These are phyloP conservation scores for Candida sphagnicola DNA, from an alignment of 805 yeast species.

Conservation along the genomic window DNA sequence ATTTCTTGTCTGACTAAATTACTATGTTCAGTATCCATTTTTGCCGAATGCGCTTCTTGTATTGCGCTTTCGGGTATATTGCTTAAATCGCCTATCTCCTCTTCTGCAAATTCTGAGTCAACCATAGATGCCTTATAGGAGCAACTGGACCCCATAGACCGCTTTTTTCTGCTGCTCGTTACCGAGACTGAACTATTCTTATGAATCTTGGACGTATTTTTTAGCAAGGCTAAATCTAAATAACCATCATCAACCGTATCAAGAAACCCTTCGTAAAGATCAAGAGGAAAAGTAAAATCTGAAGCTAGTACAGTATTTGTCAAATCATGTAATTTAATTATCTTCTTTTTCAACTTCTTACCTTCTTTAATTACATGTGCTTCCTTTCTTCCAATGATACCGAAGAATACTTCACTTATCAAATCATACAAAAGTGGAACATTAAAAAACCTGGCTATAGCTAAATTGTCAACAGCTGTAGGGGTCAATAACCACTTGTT, in stretches of 20 bases:
- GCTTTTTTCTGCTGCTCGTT: slow-evolving; percentile 13
- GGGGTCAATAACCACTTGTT: slow-evolving; percentile 72
- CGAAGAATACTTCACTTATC: slow-evolving; percentile 64
- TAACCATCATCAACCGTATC: slow-evolving; percentile 64
- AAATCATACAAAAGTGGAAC: slow-evolving; percentile 69
- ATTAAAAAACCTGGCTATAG: slow-evolving; percentile 62
- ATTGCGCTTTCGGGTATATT: background rate
- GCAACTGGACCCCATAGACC: slow-evolving; percentile 5
- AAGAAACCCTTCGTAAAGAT: slow-evolving; percentile 52
- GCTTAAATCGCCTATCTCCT: background rate
- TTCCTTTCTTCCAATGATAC: slow-evolving; percentile 67
- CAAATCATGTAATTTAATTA: slow-evolving; percentile 14
- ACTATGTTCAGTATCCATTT: too few relatives aligned
- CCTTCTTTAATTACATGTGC: slow-evolving; percentile 42
- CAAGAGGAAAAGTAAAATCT: slow-evolving; percentile 35
- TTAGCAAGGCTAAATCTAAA: slow-evolving; percentile 51
- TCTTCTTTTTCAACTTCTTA: slow-evolving; percentile 28
- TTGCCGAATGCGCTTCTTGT: too few relatives aligned
- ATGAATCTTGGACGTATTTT: slow-evolving; percentile 37
- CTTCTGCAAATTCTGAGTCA: slow-evolving; percentile 1
- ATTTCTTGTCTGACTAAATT: too few relatives aligned
- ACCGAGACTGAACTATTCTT: slow-evolving; percentile 18
- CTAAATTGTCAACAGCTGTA: slow-evolving; percentile 58
- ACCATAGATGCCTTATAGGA: slow-evolving; percentile 2
- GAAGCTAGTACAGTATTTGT: slow-evolving; percentile 20